phyloP scores from a whole-genome alignment of 2,329 filamentous ascomycete species.

The Colletotrichum salicis region DNA sequence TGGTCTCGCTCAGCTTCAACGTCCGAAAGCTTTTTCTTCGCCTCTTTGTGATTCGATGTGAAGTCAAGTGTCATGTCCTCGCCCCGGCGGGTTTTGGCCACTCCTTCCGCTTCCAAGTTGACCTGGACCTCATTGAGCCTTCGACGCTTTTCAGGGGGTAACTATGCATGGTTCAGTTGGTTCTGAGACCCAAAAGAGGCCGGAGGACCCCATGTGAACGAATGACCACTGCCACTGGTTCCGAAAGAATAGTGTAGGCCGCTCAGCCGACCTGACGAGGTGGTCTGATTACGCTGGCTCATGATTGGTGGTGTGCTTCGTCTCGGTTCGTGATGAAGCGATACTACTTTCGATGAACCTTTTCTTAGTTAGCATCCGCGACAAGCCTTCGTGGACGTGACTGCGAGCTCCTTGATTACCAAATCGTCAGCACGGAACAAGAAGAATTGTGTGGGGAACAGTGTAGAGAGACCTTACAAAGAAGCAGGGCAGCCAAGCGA shows the following conservation, averaged over 20 bases:
- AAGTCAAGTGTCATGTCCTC: conserved; percentile 16
- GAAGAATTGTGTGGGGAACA: not conserved
- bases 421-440: not conserved
- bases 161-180: not conserved
- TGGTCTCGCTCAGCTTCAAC: not conserved
- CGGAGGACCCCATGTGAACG: conserved; percentile 1
- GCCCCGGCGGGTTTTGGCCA: not conserved
- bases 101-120: conserved; percentile 6
- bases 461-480: not conserved
- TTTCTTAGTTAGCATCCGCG: not conserved
- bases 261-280: not conserved
- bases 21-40: conserved; percentile 3
- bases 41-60: not conserved
- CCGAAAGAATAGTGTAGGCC: not conserved
- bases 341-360: not conserved
- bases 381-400: not conserved
- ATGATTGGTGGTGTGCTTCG: not conserved
- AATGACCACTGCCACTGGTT: not conserved
- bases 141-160: not conserved
- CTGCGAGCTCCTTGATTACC: not conserved
- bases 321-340: too few species aligned
- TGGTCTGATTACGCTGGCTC: not conserved
- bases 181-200: not conserved
- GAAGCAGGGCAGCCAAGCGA: too few species aligned
- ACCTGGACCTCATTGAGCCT: conserved; percentile 23